Evolutionary conservation across 805 yeast genomes (phyloP).

Genomic region (Yarrowia sp.): DNA sequence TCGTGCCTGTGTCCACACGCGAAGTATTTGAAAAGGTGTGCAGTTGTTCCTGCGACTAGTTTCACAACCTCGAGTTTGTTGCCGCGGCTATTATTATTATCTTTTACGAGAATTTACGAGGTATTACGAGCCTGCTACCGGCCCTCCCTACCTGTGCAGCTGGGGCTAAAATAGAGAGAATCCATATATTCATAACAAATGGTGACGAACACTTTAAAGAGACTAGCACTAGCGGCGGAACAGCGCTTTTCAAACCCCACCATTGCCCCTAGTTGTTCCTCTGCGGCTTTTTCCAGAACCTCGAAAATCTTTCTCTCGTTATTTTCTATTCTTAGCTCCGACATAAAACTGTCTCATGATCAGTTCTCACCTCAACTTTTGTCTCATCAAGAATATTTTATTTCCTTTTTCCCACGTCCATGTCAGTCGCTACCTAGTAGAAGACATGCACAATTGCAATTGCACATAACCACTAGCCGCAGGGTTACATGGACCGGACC

Average conservation of each 20-base stretch:
- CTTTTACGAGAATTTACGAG: conserved; percentile 6
- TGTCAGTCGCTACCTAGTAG: too few species aligned
- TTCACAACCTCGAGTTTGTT: neutral
- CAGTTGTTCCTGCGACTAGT: conserved; percentile 2
- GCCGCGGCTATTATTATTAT: neutral
- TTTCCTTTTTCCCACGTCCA: conserved; percentile 1
- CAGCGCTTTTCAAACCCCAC: neutral
- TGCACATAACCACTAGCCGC: conserved; percentile 8
- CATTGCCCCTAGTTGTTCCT: too few species aligned
- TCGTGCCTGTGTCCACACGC: neutral
- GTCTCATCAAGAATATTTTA: conserved; percentile 13
- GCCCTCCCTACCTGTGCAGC: neutral
- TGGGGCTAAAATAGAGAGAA: neutral
- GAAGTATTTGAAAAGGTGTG: neutral
- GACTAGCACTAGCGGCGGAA: neutral
- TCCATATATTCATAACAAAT: neutral
- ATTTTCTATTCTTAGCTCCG: conserved; percentile 22
- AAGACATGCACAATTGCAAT: neutral
- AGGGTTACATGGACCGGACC: neutral
- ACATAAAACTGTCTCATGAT: conserved; percentile 16
- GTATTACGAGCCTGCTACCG: neutral
- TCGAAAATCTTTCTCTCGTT: neutral
- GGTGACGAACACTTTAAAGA: neutral
- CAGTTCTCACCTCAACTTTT: neutral
- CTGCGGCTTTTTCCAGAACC: neutral